These are phyloP conservation scores for Ophiocordyceps polyrhachis-furcata DNA, from an alignment of 2,329 filamentous ascomycete species.

Conservation along the genomic window DNA sequence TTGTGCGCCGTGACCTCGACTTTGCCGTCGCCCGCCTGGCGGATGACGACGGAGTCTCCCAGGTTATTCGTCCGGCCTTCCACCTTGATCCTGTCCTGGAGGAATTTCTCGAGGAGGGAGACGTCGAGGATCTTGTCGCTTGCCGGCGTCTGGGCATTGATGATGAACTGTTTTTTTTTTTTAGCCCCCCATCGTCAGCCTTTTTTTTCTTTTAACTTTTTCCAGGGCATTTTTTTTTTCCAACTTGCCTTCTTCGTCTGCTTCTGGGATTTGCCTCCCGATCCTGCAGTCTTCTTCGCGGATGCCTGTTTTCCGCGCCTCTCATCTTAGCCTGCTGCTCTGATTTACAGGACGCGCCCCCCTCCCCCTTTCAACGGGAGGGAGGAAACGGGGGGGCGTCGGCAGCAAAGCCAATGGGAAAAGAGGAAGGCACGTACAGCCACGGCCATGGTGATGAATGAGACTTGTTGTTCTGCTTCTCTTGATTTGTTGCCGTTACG, in stretches of 20 bases:
- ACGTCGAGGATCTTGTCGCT: constrained; percentile 99
- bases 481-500: too few relatives aligned
- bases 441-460: constrained; percentile 51
- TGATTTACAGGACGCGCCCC: not conserved
- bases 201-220: not conserved
- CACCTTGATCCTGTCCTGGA: constrained; percentile 99
- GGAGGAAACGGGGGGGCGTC: constrained; percentile 22
- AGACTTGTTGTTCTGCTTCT: too few relatives aligned
- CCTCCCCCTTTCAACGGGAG: not conserved
- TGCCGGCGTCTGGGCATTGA: constrained; percentile 96
- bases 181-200: not conserved
- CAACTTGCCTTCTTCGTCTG: constrained; percentile 62
- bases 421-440: constrained; percentile 80
- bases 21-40: constrained; percentile 87
- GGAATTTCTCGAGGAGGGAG: constrained; percentile 98
- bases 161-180: constrained; percentile 56
- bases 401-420: constrained; percentile 72
- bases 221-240: too few relatives aligned
- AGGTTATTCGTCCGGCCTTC: constrained; percentile 97
- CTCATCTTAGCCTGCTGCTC: constrained; percentile 88
- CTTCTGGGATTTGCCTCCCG: constrained; percentile 57
- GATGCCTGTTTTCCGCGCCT: constrained; percentile 17
- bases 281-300: constrained; percentile 12
- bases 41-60: constrained; percentile 79
- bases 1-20: constrained; percentile 95